Conservation (phyloP, 169 alveolate species). For the Cryptosporidium ubiquitum region DNA sequence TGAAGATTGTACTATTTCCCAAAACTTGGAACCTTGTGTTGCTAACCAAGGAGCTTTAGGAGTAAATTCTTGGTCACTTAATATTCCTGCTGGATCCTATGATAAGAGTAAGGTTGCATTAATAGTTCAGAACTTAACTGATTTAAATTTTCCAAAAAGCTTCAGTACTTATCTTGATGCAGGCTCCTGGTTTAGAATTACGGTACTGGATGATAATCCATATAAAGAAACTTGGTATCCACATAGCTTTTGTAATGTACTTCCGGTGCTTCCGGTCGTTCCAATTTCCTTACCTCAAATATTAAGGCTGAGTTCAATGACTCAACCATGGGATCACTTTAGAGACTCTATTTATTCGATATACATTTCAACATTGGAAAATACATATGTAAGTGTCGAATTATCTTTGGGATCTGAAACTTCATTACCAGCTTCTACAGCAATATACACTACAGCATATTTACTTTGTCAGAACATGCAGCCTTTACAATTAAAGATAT, state of each 20-base stretch:
- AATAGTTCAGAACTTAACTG: constrained; percentile 59
- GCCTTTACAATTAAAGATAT: constrained; percentile 17
- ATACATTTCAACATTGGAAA: constrained; percentile 31
- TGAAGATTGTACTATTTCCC: constrained; percentile 21
- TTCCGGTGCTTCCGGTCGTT: constrained; percentile 57
- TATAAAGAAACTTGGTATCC: constrained; percentile 68
- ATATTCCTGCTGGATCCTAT: constrained; percentile 23
- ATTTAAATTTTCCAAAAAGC: constrained; percentile 44
- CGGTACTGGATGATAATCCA: constrained; percentile 23
- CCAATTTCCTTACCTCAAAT: constrained; percentile 52
- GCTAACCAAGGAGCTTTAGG: neutral
- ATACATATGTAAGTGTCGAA: constrained; percentile 41
- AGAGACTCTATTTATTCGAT: constrained; percentile 49
- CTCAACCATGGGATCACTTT: constrained; percentile 73
- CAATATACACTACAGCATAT: constrained; percentile 28
- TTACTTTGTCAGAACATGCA: constrained; percentile 64
- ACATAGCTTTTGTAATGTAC: constrained; percentile 37
- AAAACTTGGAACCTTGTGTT: constrained; percentile 29
- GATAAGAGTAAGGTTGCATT: constrained; percentile 33
- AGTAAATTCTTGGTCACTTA: constrained; percentile 49
- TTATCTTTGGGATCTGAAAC: constrained; percentile 42
- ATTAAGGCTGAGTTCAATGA: constrained; percentile 35
- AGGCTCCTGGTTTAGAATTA: constrained; percentile 71
- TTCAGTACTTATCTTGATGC: constrained; percentile 7
- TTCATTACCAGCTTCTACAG: constrained; percentile 43